Conservation (phyloP, 345 rosid genomes). For the Clarkia xantiana region DNA sequence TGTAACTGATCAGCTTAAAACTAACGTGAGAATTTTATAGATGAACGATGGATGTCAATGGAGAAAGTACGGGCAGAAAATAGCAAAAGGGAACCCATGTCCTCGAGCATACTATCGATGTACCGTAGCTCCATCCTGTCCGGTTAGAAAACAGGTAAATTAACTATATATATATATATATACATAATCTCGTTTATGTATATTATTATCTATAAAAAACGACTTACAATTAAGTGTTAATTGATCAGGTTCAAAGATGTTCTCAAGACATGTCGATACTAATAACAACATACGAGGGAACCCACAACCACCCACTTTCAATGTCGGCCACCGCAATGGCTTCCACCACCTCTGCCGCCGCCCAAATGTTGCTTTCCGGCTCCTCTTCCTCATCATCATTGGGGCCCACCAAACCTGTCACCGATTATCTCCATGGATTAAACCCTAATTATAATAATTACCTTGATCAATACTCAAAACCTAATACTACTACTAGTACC, state of each 20-base stretch:
- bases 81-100: conserved; percentile 96
- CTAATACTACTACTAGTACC: conserved; percentile 9
- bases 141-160: conserved; percentile 81
- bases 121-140: conserved; percentile 82
- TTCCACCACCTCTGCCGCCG: conserved; percentile 87
- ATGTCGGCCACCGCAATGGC: conserved; percentile 92
- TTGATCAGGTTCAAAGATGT: conserved; percentile 85
- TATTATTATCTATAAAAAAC: no score
- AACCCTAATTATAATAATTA: no score
- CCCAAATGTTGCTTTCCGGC: conserved; percentile 64
- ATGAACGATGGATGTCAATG: conserved; percentile 93
- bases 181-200: no score
- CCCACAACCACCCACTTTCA: conserved; percentile 85
- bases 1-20: no score
- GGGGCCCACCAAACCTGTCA: conserved; percentile 7
- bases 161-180: no score
- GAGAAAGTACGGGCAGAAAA: conserved; percentile 98
- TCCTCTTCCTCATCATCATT: conserved; percentile 29
- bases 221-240: no score
- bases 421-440: conserved; percentile 41
- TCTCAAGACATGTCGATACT: conserved; percentile 72
- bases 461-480: conserved; percentile 27
- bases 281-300: conserved; percentile 86
- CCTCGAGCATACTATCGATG: conserved; percentile 96
- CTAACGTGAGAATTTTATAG: conserved; percentile 21